Evolutionary conservation across 73 alveolate genomes (phyloP).

Genomic region (Paramecium bursaria): DNA sequence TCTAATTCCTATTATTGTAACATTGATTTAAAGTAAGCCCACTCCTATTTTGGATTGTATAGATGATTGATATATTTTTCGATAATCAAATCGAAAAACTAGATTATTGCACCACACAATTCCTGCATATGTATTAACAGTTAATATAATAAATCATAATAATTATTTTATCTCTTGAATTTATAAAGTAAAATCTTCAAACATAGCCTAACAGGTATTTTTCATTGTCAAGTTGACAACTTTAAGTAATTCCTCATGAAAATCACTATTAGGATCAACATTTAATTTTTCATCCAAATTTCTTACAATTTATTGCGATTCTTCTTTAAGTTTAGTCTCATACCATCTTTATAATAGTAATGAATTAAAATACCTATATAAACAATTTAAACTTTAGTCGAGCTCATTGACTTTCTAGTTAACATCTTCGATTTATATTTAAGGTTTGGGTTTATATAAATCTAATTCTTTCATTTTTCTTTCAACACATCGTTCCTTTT

Average conservation of each 20-base stretch:
- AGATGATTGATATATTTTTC: constrained; percentile 44
- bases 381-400: constrained; percentile 26
- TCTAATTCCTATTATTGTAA: not conserved
- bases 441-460: constrained; percentile 26
- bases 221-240: constrained; percentile 23
- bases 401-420: constrained; percentile 43
- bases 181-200: constrained; percentile 24
- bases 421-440: constrained; percentile 30
- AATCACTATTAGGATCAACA: constrained; percentile 42
- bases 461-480: constrained; percentile 50
- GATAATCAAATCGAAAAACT: constrained; percentile 35
- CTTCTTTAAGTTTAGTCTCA: constrained; percentile 68
- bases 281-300: constrained; percentile 51
- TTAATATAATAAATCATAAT: constrained; percentile 44
- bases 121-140: constrained; percentile 50
- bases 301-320: constrained; percentile 54
- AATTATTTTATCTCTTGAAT: constrained; percentile 11
- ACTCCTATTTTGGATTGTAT: constrained; percentile 41
- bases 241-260: constrained; percentile 18
- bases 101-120: constrained; percentile 19
- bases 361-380: constrained; percentile 1
- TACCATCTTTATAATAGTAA: constrained; percentile 37
- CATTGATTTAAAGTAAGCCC: constrained; percentile 46
- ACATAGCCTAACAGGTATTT: constrained; percentile 19
- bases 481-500: constrained; percentile 54